Evolutionary conservation across 371 early-diverging fungal genomes (phyloP).

Genomic region (Mucor mucedo): DNA sequence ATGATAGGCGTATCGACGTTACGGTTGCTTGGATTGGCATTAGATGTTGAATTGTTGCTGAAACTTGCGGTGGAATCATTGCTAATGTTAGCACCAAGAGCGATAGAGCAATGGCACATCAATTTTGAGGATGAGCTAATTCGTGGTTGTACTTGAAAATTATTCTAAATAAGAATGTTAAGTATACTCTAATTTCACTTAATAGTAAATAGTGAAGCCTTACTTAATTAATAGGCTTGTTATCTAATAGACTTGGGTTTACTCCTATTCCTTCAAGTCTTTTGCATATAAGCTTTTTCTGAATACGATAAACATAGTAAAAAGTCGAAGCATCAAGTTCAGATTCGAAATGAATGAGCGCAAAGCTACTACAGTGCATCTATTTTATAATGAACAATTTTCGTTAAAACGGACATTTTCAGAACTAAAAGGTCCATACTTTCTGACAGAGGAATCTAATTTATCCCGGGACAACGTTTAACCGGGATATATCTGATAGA

Average conservation of each 20-base stretch:
- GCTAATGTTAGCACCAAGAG: slow-evolving; percentile 19
- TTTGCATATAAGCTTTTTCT: slow-evolving; percentile 21
- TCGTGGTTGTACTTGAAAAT: slow-evolving; percentile 23
- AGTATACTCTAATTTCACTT: slow-evolving; percentile 18
- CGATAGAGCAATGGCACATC: slow-evolving; percentile 23
- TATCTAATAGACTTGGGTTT: slow-evolving; percentile 21
- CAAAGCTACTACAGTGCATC: too few relatives aligned
- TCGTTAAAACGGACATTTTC: too few relatives aligned
- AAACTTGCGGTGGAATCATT: slow-evolving; percentile 19
- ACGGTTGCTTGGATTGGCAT: slow-evolving; percentile 19
- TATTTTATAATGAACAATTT: too few relatives aligned
- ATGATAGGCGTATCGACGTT: slow-evolving; percentile 19
- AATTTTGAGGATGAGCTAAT: slow-evolving; percentile 21
- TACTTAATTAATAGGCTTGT: slow-evolving; percentile 21
- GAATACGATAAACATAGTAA: slow-evolving; percentile 23
- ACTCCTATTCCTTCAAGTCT: slow-evolving; percentile 18
- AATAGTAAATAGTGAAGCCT: slow-evolving; percentile 16
- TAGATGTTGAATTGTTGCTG: slow-evolving; percentile 21
- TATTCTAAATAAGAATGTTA: slow-evolving; percentile 21
- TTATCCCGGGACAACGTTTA: too few relatives aligned
- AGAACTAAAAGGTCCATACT: too few relatives aligned
- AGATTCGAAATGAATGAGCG: slow-evolving; percentile 21
- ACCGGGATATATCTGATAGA: too few relatives aligned
- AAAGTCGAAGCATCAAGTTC: slow-evolving; percentile 26
- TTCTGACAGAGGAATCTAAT: too few relatives aligned